Evolutionary conservation across 2,329 filamentous ascomycete species (phyloP), one percentile per base, ranked within the genome.

Genomic region (Scytalidium sp.): DNA sequence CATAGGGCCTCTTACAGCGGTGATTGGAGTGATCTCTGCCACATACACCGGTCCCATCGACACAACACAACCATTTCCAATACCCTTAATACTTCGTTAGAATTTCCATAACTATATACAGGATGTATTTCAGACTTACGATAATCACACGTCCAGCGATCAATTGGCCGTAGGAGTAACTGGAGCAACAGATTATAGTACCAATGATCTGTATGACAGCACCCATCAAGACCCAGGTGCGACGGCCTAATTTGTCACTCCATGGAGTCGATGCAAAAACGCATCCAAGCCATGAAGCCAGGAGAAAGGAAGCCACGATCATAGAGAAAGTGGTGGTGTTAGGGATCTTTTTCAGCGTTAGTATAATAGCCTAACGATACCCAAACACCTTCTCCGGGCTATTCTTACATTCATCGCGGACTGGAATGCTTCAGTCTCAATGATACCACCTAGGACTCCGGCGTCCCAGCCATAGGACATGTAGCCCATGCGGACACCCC

Each of bases 381-480:
- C 13, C 25, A n/a, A n/a, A n/a, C n/a, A n/a, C n/a, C n/a, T n/a
- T n/a, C n/a, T n/a, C 21, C 50, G n/a, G n/a, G n/a, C n/a, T n/a
- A n/a, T n/a, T n/a, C 47, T 23, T 58, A 63, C 60, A 27, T 55
- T 56, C 53, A 67, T 65, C 36, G 64, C 61, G 27, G 55, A 56
- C 47, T 64, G 60, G 51, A 67, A 67, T 9, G 59, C 53, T 3
- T 50, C 43, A 3, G 63, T 65, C 23, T 59, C 54, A 4, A 65
- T 53, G 10, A 67, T 60, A 36, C 65, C 64, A 41, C 64, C 65
- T 4, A 67, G 51, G 7, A 68, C 65, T 49, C 65, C 65, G 9
- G 64, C 65, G 55, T 68, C 65, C 56, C 65, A 67, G 10, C 64
- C 65, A 44, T 61, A 67, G 51, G 65, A 61, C 55, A 67, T 60